Evolutionary conservation across 2,329 filamentous ascomycete genomes (phyloP).

Genomic region (Mollisia scopiformis): DNA sequence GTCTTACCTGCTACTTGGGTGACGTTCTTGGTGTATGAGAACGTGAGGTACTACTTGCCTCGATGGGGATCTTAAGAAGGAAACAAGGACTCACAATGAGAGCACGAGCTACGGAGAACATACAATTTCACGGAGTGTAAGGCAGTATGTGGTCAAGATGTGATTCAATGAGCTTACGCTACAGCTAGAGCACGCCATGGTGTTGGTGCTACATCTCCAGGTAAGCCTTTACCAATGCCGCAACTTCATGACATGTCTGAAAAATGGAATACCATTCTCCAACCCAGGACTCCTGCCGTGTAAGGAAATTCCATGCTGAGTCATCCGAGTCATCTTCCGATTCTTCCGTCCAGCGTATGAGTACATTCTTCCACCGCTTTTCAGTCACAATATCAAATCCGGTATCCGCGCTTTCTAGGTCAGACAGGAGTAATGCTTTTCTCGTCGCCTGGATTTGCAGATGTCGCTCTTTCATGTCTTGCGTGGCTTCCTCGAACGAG

Average conservation of each 20-base stretch:
- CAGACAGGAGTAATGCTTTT: not conserved
- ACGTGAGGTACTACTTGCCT: constrained; percentile 75
- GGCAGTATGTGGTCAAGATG: too few relatives aligned
- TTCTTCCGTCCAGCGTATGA: too few relatives aligned
- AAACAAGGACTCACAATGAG: not conserved
- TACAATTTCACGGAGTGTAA: too few relatives aligned
- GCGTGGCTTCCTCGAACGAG: not conserved
- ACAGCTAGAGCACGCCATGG: too few relatives aligned
- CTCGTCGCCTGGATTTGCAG: not conserved
- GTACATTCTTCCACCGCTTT: not conserved
- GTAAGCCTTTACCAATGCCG: too few relatives aligned
- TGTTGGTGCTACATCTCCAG: too few relatives aligned
- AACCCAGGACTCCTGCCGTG: too few relatives aligned
- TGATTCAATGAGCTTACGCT: too few relatives aligned
- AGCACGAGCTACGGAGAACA: too few relatives aligned
- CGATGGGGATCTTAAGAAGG: constrained; percentile 22
- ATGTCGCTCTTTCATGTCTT: not conserved
- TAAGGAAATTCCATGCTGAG: too few relatives aligned
- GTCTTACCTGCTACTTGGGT: constrained; percentile 96
- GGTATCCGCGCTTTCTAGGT: not conserved
- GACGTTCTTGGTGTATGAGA: constrained; percentile 97
- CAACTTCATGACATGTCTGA: too few relatives aligned
- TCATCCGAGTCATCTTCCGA: not conserved
- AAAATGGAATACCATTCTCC: too few relatives aligned
- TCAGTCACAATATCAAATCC: not conserved